Conservation (phyloP, 495 filamentous ascomycete genomes). For the Aspergillus diversus region DNA sequence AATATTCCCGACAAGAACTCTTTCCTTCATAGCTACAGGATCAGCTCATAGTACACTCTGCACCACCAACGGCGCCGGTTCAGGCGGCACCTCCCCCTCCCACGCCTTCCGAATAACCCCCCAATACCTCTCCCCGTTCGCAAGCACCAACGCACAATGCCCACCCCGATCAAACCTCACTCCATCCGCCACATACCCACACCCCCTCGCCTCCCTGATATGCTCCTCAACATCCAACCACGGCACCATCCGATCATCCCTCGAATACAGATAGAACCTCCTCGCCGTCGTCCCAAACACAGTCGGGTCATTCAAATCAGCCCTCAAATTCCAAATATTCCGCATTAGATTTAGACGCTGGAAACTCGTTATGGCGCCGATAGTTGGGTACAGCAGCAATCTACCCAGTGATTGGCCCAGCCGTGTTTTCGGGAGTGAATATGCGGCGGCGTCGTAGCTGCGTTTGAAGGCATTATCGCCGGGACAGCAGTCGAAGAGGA, state of each 20-base stretch:
- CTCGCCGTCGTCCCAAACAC: conserved; percentile 2
- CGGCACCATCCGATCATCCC: conserved; percentile 10
- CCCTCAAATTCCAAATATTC: neutral
- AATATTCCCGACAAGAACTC: too few species aligned
- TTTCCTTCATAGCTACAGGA: too few species aligned
- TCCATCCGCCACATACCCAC: neutral
- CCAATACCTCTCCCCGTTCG: conserved; percentile 11
- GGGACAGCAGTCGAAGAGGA: conserved; percentile 18
- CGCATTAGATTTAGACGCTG: neutral
- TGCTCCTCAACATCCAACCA: conserved; percentile 15
- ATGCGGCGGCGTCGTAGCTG: conserved; percentile 1
- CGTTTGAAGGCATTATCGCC: conserved; percentile 13
- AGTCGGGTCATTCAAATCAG: conserved; percentile 12
- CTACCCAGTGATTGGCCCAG: neutral
- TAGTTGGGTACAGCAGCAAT: conserved; percentile 1
- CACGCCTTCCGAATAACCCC: neutral
- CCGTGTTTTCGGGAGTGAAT: neutral
- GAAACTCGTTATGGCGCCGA: conserved; percentile 1
- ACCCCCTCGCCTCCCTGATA: neutral
- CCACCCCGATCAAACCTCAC: neutral
- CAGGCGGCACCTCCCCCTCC: neutral
- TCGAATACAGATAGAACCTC: conserved; percentile 12
- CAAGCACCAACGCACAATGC: conserved; percentile 15
- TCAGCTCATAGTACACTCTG: neutral
- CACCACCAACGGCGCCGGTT: neutral